A percentile compares a stretch with the other conserved stretches of the same genome.
Evolutionary conservation across 2,329 filamentous ascomycete genomes (phyloP).

Genomic region (Ceratocystis cubensis): DNA sequence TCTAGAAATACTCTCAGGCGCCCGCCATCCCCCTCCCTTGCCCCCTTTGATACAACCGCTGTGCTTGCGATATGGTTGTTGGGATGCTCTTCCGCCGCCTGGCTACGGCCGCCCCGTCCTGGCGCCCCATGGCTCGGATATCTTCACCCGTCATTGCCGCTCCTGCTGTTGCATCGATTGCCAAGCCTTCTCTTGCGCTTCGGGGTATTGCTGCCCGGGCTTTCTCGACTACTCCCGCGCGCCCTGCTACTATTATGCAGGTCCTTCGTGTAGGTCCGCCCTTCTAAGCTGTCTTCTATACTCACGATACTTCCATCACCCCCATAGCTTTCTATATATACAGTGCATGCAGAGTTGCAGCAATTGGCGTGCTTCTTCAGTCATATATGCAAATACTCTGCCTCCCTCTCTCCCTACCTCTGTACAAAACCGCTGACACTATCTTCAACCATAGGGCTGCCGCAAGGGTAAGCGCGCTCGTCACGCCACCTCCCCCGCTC

Average conservation of each 20-base stretch:
- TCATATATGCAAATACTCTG: too few relatives aligned
- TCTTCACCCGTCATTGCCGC: slow-evolving; percentile 25
- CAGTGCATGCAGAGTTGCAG: too few relatives aligned
- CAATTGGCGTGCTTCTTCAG: too few relatives aligned
- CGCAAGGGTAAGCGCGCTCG: slow-evolving; percentile 68
- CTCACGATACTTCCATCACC: too few relatives aligned
- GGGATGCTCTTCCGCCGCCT: slow-evolving; percentile 20
- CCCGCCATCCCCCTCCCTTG: neutral
- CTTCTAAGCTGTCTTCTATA: neutral
- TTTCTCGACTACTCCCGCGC: slow-evolving; percentile 47
- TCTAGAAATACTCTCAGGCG: neutral
- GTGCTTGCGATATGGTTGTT: slow-evolving; percentile 8
- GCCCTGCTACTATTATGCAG: slow-evolving; percentile 58
- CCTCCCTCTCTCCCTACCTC: too few relatives aligned
- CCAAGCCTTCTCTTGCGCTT: neutral
- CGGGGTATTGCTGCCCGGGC: slow-evolving; percentile 21
- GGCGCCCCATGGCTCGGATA: slow-evolving; percentile 23
- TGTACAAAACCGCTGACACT: neutral
- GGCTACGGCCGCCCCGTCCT: slow-evolving; percentile 12
- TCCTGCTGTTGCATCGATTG: neutral
- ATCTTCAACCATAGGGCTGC: slow-evolving; percentile 45
- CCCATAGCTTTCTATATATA: too few relatives aligned
- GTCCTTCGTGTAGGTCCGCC: slow-evolving; percentile 43
- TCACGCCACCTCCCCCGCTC: slow-evolving; percentile 76
- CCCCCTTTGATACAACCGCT: neutral